Evolutionary conservation across 371 early-diverging fungal genomes (phyloP).

Genomic region (Syncephalastrum racemosum): DNA sequence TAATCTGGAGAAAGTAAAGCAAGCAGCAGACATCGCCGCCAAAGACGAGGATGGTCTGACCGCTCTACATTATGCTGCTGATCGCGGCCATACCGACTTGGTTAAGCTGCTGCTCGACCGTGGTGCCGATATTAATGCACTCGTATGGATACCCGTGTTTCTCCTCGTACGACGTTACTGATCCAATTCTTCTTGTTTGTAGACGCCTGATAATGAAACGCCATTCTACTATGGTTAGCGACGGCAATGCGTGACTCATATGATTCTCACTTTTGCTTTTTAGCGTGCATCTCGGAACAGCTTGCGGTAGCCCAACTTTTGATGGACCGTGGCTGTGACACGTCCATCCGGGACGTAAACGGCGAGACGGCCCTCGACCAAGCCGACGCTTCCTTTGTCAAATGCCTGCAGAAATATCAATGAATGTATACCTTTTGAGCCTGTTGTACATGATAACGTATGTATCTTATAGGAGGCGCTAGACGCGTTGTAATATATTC

Average conservation of each 20-base stretch:
- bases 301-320: conserved; percentile 29
- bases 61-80: conserved; percentile 45
- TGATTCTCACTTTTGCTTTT: not conserved
- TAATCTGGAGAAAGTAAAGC: conserved; percentile 18
- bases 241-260: not conserved
- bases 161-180: not conserved
- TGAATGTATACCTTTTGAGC: too few relatives aligned
- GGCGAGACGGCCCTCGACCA: conserved; percentile 42
- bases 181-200: not conserved
- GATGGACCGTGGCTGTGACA: conserved; percentile 26
- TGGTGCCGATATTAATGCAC: conserved; percentile 40
- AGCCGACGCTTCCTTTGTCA: conserved; percentile 23
- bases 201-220: conserved; percentile 39
- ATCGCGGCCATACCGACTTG: conserved; percentile 38
- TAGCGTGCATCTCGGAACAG: conserved; percentile 50
- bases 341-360: conserved; percentile 25
- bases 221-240: conserved; percentile 44
- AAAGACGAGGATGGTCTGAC: conserved; percentile 39
- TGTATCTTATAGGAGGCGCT: too few relatives aligned
- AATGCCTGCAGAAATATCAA: not conserved
- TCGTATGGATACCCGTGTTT: conserved; percentile 6
- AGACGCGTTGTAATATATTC: too few relatives aligned
- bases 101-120: conserved; percentile 24
- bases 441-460: too few relatives aligned
- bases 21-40: conserved; percentile 33